Conservation (phyloP, 78 protist genomes). For the Planoprotostelium fungivorum region DNA sequence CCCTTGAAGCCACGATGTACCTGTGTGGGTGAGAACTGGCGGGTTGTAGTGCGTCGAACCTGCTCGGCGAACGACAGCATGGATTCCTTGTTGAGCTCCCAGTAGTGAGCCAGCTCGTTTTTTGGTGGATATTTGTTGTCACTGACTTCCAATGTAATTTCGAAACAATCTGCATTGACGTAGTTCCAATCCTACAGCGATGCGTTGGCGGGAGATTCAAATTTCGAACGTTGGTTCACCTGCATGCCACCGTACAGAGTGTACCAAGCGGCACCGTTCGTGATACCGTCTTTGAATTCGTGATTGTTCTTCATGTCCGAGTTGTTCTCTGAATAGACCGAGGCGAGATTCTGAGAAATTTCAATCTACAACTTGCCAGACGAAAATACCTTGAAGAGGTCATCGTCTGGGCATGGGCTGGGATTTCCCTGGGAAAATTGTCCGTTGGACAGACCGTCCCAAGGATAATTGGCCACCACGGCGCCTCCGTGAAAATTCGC, state of each 20-base stretch:
- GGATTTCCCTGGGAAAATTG: constrained; percentile 3
- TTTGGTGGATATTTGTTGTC: constrained; percentile 41
- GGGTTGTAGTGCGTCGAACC: too few relatives aligned
- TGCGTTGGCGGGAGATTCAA: neutral
- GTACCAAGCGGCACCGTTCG: constrained; percentile 81
- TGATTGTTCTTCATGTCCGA: constrained; percentile 11
- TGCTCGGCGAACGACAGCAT: neutral
- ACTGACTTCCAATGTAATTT: constrained; percentile 71
- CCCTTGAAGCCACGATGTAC: neutral
- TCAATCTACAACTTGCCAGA: neutral
- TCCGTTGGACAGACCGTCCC: constrained; percentile 18
- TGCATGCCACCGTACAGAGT: constrained; percentile 68
- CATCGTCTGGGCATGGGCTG: constrained; percentile 58
- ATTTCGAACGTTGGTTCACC: constrained; percentile 10
- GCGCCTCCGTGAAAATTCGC: constrained; percentile 80
- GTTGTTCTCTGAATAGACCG: constrained; percentile 29
- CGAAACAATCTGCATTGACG: constrained; percentile 45
- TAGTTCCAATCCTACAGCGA: constrained; percentile 24
- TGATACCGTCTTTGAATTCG: constrained; percentile 50
- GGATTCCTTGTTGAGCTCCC: constrained; percentile 54
- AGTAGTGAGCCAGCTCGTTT: constrained; percentile 10
- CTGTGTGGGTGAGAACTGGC: neutral
- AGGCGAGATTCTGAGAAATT: constrained; percentile 25
- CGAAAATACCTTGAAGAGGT: constrained; percentile 16
- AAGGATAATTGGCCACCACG: constrained; percentile 65